Percentiles rank a stretch among this genome's conserved stretches.
Evolutionary conservation across 179 eudicot species (phyloP).

Genomic region (Drosera spatulata): DNA sequence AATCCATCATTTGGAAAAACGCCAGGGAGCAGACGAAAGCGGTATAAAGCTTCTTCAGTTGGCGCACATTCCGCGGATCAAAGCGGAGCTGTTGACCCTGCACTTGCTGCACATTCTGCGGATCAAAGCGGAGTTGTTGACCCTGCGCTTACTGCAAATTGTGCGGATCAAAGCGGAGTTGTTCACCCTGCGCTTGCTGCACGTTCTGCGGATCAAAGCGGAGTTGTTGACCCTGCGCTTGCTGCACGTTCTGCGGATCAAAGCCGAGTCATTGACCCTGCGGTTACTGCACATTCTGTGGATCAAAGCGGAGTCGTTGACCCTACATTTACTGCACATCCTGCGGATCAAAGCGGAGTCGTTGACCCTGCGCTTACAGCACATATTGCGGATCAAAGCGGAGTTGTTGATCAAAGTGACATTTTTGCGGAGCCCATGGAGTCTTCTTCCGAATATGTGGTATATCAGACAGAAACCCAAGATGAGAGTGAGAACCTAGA

Average conservation of each 20-base stretch:
- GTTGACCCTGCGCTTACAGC: too few species aligned
- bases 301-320: too few species aligned
- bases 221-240: too few species aligned
- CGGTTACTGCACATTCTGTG: too few species aligned
- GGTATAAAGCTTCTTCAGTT: constrained; percentile 4
- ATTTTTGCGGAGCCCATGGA: constrained; percentile 50
- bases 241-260: too few species aligned
- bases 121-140: too few species aligned
- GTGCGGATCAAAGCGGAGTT: constrained; percentile 31
- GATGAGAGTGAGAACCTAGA: constrained; percentile 47
- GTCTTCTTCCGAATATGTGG: constrained; percentile 52
- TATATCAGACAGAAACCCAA: constrained; percentile 44
- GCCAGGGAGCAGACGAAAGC: constrained; percentile 76
- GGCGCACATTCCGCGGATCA: constrained; percentile 7
- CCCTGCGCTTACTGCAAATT: constrained; percentile 29
- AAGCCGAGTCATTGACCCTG: too few species aligned
- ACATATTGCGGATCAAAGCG: too few species aligned
- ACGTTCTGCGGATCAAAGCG: too few species aligned
- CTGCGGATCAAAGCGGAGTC: too few species aligned
- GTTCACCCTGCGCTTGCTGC: constrained; percentile 13
- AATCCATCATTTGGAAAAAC: constrained; percentile 68
- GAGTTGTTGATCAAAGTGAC: constrained; percentile 11
- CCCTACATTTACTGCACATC: too few species aligned
- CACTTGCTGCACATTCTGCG: too few species aligned
- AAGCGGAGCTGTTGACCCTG: constrained; percentile 17